These are phyloP conservation scores for Nicotiana tomentosiformis DNA, from an alignment of 257 asterid genomes.

Conservation along the genomic window DNA sequence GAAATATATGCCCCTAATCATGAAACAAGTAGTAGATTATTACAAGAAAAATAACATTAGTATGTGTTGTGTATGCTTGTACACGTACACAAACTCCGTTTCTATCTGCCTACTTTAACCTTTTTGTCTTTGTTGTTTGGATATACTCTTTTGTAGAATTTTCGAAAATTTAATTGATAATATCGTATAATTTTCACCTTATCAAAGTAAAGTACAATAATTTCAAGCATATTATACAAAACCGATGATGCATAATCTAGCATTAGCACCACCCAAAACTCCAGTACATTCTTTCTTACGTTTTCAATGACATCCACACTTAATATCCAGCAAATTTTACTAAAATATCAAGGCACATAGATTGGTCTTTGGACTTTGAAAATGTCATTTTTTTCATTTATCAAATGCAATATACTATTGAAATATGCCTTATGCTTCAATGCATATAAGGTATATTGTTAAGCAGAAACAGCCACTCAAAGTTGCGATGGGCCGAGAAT, in stretches of 20 bases:
- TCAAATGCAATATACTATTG: background rate
- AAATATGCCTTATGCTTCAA: background rate
- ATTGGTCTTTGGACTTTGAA: background rate
- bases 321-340: background rate
- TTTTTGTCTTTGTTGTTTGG: background rate
- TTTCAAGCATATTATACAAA: background rate
- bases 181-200: background rate
- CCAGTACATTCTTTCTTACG: background rate
- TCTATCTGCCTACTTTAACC: background rate
- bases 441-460: background rate
- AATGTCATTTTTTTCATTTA: background rate
- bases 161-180: background rate
- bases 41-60: background rate
- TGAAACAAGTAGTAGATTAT: background rate
- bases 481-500: conserved; percentile 17
- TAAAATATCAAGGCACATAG: background rate
- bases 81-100: background rate
- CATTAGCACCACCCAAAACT: background rate
- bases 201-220: background rate
- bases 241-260: background rate
- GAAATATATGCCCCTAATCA: background rate
- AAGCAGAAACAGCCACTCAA: conserved; percentile 23
- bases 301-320: background rate
- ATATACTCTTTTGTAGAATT: background rate
- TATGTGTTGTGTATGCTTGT: background rate